A percentile compares a stretch with the other conserved stretches of the same genome.
phyloP scores from a whole-genome alignment of 257 asterid species.

The Knoxia roxburghii region DNA sequence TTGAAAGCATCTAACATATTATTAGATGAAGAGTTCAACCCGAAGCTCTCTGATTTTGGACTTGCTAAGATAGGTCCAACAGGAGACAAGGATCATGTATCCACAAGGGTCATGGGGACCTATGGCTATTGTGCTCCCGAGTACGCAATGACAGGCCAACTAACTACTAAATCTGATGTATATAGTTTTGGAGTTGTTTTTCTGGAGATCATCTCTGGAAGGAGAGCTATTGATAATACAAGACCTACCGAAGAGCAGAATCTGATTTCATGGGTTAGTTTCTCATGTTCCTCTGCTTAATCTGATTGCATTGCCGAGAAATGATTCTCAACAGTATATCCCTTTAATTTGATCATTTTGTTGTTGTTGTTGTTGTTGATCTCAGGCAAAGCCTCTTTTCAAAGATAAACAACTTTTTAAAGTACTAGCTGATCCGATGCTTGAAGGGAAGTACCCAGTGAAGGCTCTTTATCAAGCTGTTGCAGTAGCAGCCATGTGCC shows the following conservation, averaged over 20 bases:
- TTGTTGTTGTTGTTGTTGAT: not conserved
- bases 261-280: conserved; percentile 40
- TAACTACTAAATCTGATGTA: conserved; percentile 40
- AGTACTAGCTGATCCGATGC: conserved; percentile 35
- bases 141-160: conserved; percentile 37
- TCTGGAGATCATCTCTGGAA: conserved; percentile 43
- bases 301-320: not conserved
- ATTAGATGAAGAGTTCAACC: conserved; percentile 27
- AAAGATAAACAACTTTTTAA: conserved; percentile 28
- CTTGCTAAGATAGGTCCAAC: conserved; percentile 42
- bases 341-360: not conserved
- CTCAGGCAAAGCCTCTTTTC: conserved; percentile 40
- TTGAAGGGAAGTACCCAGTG: conserved; percentile 31
- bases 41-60: conserved; percentile 48
- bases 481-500: conserved; percentile 44
- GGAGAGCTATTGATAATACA: conserved; percentile 43
- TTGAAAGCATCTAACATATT: conserved; percentile 40
- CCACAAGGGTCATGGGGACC: conserved; percentile 44
- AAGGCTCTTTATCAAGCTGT: conserved; percentile 35
- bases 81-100: conserved; percentile 33
- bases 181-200: conserved; percentile 47
- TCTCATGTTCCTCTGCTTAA: conserved; percentile 1
- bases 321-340: not conserved
- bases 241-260: conserved; percentile 33
- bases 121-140: conserved; percentile 51